Evolutionary conservation across 768 basidiomycete genomes (phyloP).

Genomic region (Pisolithus microcarpus): DNA sequence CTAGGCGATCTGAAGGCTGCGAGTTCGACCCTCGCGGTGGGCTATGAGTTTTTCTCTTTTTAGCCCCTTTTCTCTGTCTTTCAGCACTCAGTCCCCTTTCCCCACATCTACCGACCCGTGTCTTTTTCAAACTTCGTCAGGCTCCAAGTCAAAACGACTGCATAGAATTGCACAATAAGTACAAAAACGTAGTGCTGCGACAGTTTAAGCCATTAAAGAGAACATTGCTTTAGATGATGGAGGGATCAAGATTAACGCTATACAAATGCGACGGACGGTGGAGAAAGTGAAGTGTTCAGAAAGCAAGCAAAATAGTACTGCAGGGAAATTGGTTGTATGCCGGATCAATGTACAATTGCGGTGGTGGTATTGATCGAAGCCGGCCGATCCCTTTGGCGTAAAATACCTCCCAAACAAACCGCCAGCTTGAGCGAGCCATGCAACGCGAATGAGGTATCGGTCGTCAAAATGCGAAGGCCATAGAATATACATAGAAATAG

Average conservation of each 20-base stretch:
- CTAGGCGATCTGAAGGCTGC: conserved; percentile 50
- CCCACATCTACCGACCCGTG: neutral
- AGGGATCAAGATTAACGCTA: conserved; percentile 26
- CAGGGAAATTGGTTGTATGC: conserved; percentile 41
- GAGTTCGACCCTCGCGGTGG: conserved; percentile 61
- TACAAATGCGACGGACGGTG: conserved; percentile 43
- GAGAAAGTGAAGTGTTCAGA: conserved; percentile 27
- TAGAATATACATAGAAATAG: conserved; percentile 34
- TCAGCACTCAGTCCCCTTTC: neutral
- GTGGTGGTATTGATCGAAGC: conserved; percentile 45
- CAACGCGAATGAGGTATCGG: conserved; percentile 26
- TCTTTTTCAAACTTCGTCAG: neutral
- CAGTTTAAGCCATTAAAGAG: conserved; percentile 32
- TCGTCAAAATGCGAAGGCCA: conserved; percentile 25
- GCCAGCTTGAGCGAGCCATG: conserved; percentile 35
- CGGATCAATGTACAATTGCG: conserved; percentile 65
- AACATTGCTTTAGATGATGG: conserved; percentile 35
- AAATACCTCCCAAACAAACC: conserved; percentile 28
- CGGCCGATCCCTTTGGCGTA: conserved; percentile 28
- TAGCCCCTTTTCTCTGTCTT: too few species aligned
- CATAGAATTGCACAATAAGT: conserved; percentile 35
- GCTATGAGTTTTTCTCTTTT: conserved; percentile 27
- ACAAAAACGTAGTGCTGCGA: conserved; percentile 31
- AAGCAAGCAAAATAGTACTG: conserved; percentile 33
- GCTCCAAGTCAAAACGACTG: conserved; percentile 21